Evolutionary conservation across 129 eudicot genomes (phyloP), one percentile per base, ranked within the genome.

Genomic region (Logfia minima): DNA sequence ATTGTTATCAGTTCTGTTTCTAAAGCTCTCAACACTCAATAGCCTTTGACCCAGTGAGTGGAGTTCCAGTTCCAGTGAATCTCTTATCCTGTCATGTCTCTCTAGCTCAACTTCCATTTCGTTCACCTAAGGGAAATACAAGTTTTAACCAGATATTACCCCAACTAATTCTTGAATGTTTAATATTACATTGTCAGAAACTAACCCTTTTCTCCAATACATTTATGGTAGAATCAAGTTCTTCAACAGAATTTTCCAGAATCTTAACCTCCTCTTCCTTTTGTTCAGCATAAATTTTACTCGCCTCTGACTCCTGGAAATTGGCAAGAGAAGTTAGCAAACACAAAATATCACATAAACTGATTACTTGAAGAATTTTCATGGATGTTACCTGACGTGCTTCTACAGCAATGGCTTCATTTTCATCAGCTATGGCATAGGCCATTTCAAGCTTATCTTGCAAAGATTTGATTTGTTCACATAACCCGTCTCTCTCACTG

Each of bases 191-290:
- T 21, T 60, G 13, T 64, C 43, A 35, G 37, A 53, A 65, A 60
- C 85, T 74, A 84, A 92, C 97, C 92, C 88, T 89, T 76, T 85
- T 89, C 83, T 92, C 97, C 85, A 92, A 66, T 39, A 87, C 91
- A 80, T 86, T 89, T 66, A 92, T 83, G 73, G 97, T 92, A 80
- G 81, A 53, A 79, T 92, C 97, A 79, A 92, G 93, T 79, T 89
- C 97, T 84, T 89, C 91, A 55, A 92, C 86, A 17, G 96, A 92
- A 77, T 76, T 84, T 75, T 92, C 97, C 75, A 92, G 83, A 80
- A 92, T 87, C 83, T 86, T 89, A 56, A 92, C 93, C 85, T 92
- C 97, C 86, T 89, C 97, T 77, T 92, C 97, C 83, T 92, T 92
- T 71, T 89, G 89, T 78, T 92, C 96, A 41, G 97, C 97, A 70